phyloP scores from a whole-genome alignment of 2,329 filamentous ascomycete species.

The Dendryphion nanum region DNA sequence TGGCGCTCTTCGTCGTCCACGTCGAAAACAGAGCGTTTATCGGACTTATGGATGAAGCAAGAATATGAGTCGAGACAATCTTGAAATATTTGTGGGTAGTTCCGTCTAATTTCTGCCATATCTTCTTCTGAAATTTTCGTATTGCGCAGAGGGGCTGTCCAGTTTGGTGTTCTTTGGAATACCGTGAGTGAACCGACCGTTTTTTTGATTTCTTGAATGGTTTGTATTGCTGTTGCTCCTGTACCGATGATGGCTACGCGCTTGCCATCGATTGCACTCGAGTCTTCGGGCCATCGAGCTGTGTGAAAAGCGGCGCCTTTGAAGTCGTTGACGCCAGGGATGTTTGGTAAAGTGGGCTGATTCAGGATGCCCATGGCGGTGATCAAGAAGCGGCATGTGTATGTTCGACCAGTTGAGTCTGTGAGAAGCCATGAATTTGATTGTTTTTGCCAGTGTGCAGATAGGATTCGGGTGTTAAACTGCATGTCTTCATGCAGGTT shows the following conservation, averaged over 20 bases:
- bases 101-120: conserved; percentile 26
- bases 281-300: conserved; percentile 54
- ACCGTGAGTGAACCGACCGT: conserved; percentile 7
- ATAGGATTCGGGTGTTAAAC: conserved; percentile 16
- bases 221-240: conserved; percentile 61
- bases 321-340: conserved; percentile 19
- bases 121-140: conserved; percentile 34
- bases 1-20: conserved; percentile 31
- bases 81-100: conserved; percentile 34
- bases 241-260: conserved; percentile 61
- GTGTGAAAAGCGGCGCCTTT: conserved; percentile 50
- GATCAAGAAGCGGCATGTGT: conserved; percentile 15
- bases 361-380: conserved; percentile 22
- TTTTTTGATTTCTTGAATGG: conserved; percentile 24
- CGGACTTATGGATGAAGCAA: conserved; percentile 29
- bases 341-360: conserved; percentile 17
- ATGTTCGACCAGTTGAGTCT: conserved; percentile 12
- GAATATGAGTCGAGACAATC: conserved; percentile 15
- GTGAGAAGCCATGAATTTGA: conserved; percentile 18
- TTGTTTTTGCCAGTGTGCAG: conserved; percentile 12
- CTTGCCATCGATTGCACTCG: conserved; percentile 44
- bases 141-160: conserved; percentile 55
- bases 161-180: conserved; percentile 60
- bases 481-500: conserved; percentile 32
- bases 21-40: conserved; percentile 32